Evolutionary conservation across 441 rosid genomes (phyloP).

Genomic region (Sinapis alba): DNA sequence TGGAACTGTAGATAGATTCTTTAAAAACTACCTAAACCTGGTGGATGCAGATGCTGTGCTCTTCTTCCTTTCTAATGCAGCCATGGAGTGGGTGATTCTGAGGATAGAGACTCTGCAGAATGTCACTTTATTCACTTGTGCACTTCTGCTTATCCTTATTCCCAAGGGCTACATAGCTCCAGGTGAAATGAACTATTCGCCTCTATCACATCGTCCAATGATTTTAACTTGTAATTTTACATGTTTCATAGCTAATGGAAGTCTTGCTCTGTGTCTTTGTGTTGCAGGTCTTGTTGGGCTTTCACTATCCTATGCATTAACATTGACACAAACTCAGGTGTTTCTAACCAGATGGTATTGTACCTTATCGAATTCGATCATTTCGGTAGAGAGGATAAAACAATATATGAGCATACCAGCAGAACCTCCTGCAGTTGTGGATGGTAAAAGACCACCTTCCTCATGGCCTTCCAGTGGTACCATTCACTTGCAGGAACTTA

Average conservation of each 20-base stretch:
- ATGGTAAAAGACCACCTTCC: slow-evolving; percentile 60
- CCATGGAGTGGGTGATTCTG: slow-evolving; percentile 79
- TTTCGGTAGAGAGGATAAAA: slow-evolving; percentile 83
- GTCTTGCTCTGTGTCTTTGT: slow-evolving; percentile 1
- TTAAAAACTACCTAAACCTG: slow-evolving; percentile 54
- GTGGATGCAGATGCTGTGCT: slow-evolving; percentile 77
- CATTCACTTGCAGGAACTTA: slow-evolving; percentile 74
- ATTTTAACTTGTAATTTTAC: not conserved
- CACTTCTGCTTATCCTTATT: slow-evolving; percentile 69
- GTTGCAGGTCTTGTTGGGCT: slow-evolving; percentile 86
- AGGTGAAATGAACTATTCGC: slow-evolving; percentile 44
- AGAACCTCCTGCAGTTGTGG: slow-evolving; percentile 73
- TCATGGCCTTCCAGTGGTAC: slow-evolving; percentile 84
- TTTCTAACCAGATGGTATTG: slow-evolving; percentile 74
- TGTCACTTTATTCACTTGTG: slow-evolving; percentile 69
- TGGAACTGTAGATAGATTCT: slow-evolving; percentile 65
- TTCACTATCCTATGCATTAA: slow-evolving; percentile 77
- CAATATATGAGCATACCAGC: slow-evolving; percentile 79
- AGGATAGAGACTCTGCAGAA: slow-evolving; percentile 77
- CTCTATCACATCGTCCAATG: slow-evolving; percentile 1
- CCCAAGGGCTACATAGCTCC: slow-evolving; percentile 68
- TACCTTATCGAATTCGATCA: slow-evolving; percentile 69
- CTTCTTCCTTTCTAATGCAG: slow-evolving; percentile 70
- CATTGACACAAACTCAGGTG: slow-evolving; percentile 65
- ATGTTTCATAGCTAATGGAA: slow-evolving; percentile 2